These are phyloP conservation scores for Gnetum montanum DNA, from an alignment of 75 land plant genomes.

Conservation along the genomic window DNA sequence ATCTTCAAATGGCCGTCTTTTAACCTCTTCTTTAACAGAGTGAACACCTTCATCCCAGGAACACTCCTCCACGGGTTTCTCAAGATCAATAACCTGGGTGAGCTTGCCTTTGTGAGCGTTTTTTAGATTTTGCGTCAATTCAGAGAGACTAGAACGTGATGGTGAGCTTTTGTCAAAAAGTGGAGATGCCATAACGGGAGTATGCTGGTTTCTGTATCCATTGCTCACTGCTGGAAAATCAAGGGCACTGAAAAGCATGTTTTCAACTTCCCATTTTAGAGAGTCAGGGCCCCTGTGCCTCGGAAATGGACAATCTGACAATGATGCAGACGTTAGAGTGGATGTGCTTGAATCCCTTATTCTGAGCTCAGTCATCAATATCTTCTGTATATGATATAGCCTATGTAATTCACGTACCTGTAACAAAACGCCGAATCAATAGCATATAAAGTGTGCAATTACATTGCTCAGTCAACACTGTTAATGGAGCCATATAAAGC, in stretches of 20 bases:
- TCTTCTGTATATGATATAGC: conserved; percentile 45
- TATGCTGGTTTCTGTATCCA: conserved; percentile 4
- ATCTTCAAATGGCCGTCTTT: neutral
- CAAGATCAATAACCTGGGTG: conserved; percentile 60
- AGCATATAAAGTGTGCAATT: no score
- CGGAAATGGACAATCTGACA: conserved; percentile 7
- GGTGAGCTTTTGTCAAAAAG: conserved; percentile 15
- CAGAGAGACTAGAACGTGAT: neutral
- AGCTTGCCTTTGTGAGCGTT: conserved; percentile 16
- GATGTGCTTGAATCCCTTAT: conserved; percentile 11
- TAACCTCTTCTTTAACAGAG: conserved; percentile 2
- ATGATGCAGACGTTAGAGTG: conserved; percentile 3
- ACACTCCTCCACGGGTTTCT: conserved; percentile 52
- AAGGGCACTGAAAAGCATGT: neutral
- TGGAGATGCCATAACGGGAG: conserved; percentile 4
- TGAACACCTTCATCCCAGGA: conserved; percentile 41
- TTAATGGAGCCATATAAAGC: no score
- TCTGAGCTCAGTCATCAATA: conserved; percentile 45
- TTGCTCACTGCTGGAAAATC: neutral
- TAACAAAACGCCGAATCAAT: no score
- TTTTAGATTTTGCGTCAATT: conserved; percentile 11
- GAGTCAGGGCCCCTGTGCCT: neutral
- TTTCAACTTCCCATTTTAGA: conserved; percentile 1
- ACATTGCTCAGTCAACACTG: no score
- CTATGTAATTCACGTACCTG: conserved; percentile 69